Evolutionary conservation across 148 eudicot species (phyloP).

Genomic region (Vaccinium myrtillus): DNA sequence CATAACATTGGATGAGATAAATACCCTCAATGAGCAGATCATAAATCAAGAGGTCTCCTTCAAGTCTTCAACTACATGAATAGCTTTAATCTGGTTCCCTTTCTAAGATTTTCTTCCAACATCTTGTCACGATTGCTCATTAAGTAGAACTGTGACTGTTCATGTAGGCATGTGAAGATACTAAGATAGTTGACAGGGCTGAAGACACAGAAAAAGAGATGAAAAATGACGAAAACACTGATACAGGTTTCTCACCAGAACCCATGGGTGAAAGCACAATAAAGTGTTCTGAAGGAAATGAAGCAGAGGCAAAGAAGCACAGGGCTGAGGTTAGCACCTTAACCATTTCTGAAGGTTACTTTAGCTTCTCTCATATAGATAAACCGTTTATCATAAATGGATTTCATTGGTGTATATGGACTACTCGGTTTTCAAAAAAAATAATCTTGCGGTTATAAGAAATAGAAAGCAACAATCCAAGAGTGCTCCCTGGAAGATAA

Average conservation of each 20-base stretch:
- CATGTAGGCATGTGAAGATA: conserved; percentile 18
- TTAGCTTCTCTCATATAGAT: not conserved
- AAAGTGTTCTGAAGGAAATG: conserved; percentile 4
- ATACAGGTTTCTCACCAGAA: conserved; percentile 2
- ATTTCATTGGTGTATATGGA: not conserved
- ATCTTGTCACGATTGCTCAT: not conserved
- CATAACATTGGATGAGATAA: not conserved
- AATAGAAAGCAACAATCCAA: not conserved
- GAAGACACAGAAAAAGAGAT: conserved; percentile 8
- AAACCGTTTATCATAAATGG: no score
- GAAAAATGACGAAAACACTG: conserved; percentile 2
- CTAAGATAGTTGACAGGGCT: not conserved
- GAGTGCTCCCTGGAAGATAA: conserved; percentile 12
- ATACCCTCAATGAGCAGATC: conserved; percentile 11
- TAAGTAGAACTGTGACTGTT: conserved; percentile 1
- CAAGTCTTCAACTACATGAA: conserved; percentile 13
- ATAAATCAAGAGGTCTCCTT: conserved; percentile 19
- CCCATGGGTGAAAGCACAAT: not conserved
- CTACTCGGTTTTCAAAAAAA: not conserved
- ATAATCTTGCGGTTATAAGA: not conserved
- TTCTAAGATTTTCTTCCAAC: not conserved
- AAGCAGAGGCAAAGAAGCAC: not conserved
- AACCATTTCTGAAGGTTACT: not conserved
- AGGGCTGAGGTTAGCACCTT: conserved; percentile 5
- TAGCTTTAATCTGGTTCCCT: conserved; percentile 7